phyloP scores from a whole-genome alignment of 257 asterid species.

The Cruciata laevipes region DNA sequence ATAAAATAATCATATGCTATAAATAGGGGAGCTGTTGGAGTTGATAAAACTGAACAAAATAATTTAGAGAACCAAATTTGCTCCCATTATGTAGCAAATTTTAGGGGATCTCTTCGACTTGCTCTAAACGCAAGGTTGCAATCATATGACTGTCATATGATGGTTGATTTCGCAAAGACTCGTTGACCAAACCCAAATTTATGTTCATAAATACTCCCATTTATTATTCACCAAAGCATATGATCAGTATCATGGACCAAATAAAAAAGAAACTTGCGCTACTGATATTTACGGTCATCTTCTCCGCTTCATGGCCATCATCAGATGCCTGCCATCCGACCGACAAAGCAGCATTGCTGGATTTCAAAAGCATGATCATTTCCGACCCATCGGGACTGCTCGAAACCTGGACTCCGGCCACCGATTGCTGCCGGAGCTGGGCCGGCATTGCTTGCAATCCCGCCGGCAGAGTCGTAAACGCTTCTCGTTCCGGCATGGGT shows the following conservation, averaged over 20 bases:
- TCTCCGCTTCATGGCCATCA: conserved; percentile 14
- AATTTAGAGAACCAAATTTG: too few relatives aligned
- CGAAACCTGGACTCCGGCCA: conserved; percentile 44
- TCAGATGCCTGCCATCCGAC: conserved; percentile 40
- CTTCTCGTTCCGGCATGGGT: conserved; percentile 57
- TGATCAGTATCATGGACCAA: neutral
- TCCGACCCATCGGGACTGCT: conserved; percentile 44
- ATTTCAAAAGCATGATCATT: conserved; percentile 44
- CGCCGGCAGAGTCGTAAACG: conserved; percentile 40
- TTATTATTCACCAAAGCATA: neutral
- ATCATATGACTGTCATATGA: too few relatives aligned
- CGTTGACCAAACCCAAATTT: too few relatives aligned
- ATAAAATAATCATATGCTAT: too few relatives aligned
- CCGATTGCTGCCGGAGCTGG: conserved; percentile 64
- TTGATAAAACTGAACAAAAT: too few relatives aligned
- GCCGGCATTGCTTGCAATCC: conserved; percentile 46
- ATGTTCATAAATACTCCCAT: neutral
- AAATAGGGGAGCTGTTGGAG: too few relatives aligned
- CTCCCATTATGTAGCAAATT: too few relatives aligned
- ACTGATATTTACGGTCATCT: conserved; percentile 1
- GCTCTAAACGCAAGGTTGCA: too few relatives aligned
- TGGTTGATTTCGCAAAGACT: too few relatives aligned
- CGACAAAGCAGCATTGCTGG: conserved; percentile 46
- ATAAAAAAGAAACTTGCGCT: neutral
- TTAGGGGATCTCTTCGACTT: too few relatives aligned